Evolutionary conservation across 2,329 filamentous ascomycete genomes (phyloP).

Genomic region (Tolypocladium pustulatum): DNA sequence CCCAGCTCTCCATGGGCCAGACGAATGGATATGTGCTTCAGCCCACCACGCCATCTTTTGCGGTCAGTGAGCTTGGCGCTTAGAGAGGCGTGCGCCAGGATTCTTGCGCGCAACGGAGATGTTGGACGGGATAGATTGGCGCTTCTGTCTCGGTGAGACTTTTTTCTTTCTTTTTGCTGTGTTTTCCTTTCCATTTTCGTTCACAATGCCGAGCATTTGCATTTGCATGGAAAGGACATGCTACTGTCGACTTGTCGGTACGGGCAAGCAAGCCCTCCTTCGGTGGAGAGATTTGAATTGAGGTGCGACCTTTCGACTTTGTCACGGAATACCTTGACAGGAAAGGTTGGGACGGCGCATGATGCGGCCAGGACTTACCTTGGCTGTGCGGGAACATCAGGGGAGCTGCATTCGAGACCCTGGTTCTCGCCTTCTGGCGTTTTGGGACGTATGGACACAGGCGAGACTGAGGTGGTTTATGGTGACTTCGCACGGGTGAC

Average conservation of each 20-base stretch:
- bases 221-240: neutral
- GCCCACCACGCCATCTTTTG: slow-evolving; percentile 24
- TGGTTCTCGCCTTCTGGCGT: neutral
- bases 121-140: neutral
- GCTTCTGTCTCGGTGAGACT: neutral
- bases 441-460: neutral
- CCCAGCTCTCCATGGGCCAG: slow-evolving; percentile 27
- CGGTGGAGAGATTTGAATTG: neutral
- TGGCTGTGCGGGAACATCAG: neutral
- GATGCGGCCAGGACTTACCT: neutral
- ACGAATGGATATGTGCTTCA: slow-evolving; percentile 25
- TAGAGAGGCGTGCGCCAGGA: slow-evolving; percentile 5
- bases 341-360: neutral
- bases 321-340: neutral
- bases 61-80: slow-evolving; percentile 25
- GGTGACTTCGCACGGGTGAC: neutral
- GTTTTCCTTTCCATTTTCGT: neutral
- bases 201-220: neutral
- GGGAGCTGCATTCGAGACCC: neutral
- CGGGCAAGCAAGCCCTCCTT: neutral
- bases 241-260: neutral
- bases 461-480: neutral
- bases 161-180: neutral
- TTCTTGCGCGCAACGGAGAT: neutral
- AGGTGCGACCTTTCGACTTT: neutral